Percentiles rank a stretch among this genome's conserved stretches.
Conservation (phyloP, 441 rosid species). For the Corymbia citriodora region DNA sequence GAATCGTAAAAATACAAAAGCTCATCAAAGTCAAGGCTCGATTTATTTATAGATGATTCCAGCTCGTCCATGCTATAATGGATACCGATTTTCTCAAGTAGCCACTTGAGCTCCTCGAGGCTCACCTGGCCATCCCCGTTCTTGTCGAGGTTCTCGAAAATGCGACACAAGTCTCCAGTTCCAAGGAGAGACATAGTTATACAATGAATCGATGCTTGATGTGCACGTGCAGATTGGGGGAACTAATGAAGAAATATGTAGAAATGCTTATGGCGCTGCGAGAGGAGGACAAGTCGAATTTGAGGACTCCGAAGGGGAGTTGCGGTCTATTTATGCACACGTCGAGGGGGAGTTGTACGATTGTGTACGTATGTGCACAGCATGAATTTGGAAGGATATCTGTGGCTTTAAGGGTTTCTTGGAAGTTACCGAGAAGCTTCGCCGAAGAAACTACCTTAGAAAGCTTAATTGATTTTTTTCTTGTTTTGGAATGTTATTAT, state of each 20-base stretch:
- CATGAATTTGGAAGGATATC: not conserved
- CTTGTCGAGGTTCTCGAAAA: conserved; percentile 60
- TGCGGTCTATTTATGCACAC: not conserved
- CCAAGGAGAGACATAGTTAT: conserved; percentile 26
- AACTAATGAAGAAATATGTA: not conserved
- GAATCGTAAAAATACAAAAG: conserved; percentile 48
- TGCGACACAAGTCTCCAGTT: conserved; percentile 37
- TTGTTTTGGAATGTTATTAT: not conserved
- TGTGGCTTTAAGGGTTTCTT: not conserved
- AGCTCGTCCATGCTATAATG: conserved; percentile 36
- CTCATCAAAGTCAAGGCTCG: conserved; percentile 44
- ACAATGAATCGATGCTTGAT: not conserved
- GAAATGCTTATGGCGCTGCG: not conserved
- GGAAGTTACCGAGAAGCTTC: not conserved
- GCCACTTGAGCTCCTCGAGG: conserved; percentile 64
- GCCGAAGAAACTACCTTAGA: not conserved
- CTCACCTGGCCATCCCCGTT: conserved; percentile 59
- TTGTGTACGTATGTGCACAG: not conserved
- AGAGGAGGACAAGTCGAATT: not conserved
- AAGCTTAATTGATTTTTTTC: not conserved
- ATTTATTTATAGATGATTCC: conserved; percentile 45
- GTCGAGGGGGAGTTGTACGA: not conserved
- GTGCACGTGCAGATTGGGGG: not conserved
- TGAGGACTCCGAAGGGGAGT: not conserved
- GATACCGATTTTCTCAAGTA: conserved; percentile 44